Conservation (phyloP, 257 asterid genomes). For the Forsythia suspensa region DNA sequence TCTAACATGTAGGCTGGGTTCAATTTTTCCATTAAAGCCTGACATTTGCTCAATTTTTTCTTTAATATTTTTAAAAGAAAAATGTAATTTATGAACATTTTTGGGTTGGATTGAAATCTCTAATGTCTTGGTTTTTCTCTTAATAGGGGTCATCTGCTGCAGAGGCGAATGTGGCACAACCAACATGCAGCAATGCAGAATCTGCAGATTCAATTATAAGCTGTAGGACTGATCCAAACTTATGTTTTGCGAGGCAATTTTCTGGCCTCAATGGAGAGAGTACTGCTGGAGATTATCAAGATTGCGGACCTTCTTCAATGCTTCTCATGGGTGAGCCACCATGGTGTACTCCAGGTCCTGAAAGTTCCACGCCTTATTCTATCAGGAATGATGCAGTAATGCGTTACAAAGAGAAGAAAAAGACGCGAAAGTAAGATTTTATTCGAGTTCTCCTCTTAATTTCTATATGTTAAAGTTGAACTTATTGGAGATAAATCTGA, state of each 20-base stretch:
- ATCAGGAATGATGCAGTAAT: conserved; percentile 78
- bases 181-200: conserved; percentile 81
- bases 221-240: conserved; percentile 80
- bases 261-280: conserved; percentile 72
- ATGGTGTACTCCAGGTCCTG: conserved; percentile 66
- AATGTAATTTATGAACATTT: not conserved
- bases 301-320: conserved; percentile 56
- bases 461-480: not conserved
- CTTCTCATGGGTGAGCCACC: conserved; percentile 69
- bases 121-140: conserved; percentile 14
- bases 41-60: not conserved
- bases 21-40: not conserved
- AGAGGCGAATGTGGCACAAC: conserved; percentile 45
- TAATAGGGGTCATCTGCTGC: conserved; percentile 54
- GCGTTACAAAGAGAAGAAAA: conserved; percentile 97
- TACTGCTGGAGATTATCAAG: conserved; percentile 62
- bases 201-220: conserved; percentile 76
- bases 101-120: not conserved
- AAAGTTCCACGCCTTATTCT: conserved; percentile 53
- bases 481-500: not conserved
- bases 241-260: conserved; percentile 57
- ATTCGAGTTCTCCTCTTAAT: not conserved
- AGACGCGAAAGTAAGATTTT: conserved; percentile 55
- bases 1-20: not conserved
- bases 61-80: too few species aligned